A percentile compares a stretch with the other conserved stretches of the same genome.
phyloP scores from a whole-genome alignment of 2,329 filamentous ascomycete species.

The Colletotrichum sp. region DNA sequence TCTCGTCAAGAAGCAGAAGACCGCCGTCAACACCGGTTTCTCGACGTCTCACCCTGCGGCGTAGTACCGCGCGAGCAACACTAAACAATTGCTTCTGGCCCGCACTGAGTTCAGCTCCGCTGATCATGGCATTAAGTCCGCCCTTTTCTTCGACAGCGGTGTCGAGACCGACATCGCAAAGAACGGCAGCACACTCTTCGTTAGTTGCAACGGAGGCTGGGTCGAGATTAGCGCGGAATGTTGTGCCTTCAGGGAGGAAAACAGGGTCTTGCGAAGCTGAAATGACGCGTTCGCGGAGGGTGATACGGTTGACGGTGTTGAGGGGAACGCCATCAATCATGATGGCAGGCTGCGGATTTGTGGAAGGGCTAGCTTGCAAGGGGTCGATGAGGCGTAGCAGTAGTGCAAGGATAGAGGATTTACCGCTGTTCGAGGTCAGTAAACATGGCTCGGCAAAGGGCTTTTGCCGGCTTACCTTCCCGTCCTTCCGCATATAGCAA shows the following conservation, averaged over 20 bases:
- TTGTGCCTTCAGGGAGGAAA: slow-evolving; percentile 46
- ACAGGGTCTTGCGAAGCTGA: slow-evolving; percentile 59
- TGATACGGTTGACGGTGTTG: slow-evolving; percentile 39
- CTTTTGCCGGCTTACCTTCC: slow-evolving; percentile 19
- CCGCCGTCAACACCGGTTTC: slow-evolving; percentile 7
- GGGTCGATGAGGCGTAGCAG: slow-evolving; percentile 47
- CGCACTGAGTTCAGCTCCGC: slow-evolving; percentile 51
- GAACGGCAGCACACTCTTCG: slow-evolving; percentile 32
- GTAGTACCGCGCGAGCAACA: slow-evolving; percentile 63
- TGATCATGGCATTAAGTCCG: slow-evolving; percentile 26
- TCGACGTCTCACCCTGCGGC: slow-evolving; percentile 32
- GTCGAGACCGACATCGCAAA: slow-evolving; percentile 35
- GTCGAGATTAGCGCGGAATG: slow-evolving; percentile 48
- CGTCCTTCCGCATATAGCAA: slow-evolving; percentile 41
- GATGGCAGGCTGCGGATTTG: slow-evolving; percentile 25
- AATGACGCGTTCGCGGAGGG: slow-evolving; percentile 51
- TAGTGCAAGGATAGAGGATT: slow-evolving; percentile 45
- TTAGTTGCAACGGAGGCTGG: slow-evolving; percentile 34
- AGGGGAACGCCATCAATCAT: slow-evolving; percentile 47
- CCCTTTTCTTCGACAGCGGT: neutral
- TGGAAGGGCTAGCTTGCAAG: slow-evolving; percentile 8
- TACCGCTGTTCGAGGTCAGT: slow-evolving; percentile 35
- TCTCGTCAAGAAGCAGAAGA: slow-evolving; percentile 36
- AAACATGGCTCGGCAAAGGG: neutral
- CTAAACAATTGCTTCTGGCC: slow-evolving; percentile 71